These are phyloP conservation scores for Protoeuglena noctilucae DNA, from an alignment of 139 green algal genomes.

Conservation along the genomic window DNA sequence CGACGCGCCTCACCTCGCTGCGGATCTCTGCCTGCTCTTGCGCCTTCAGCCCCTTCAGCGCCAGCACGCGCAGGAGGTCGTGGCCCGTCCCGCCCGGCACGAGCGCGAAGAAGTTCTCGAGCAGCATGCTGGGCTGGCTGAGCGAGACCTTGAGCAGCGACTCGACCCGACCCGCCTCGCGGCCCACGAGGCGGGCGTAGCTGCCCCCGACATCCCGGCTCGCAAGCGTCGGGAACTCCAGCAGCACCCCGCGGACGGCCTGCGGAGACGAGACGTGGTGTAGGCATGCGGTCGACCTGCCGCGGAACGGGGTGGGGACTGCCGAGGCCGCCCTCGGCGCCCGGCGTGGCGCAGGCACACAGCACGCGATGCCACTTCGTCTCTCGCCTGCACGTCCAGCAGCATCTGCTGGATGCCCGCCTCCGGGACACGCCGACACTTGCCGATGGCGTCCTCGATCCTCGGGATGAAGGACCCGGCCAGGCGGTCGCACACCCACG, in stretches of 20 bases:
- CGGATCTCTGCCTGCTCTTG: constrained; percentile 6
- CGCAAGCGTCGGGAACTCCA: neutral
- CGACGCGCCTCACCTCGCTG: no score
- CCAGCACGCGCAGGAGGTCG: neutral
- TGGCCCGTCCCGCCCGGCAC: neutral
- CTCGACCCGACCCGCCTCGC: constrained; percentile 3
- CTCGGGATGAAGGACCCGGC: constrained; percentile 6
- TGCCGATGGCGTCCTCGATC: neutral
- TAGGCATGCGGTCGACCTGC: no score
- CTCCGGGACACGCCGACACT: neutral
- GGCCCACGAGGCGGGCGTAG: neutral
- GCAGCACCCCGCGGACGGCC: neutral
- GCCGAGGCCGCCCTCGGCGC: no score
- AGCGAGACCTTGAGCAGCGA: constrained; percentile 1
- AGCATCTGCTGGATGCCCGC: constrained; percentile 2
- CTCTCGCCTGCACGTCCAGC: neutral
- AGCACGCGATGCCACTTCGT: no score
- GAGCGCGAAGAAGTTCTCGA: neutral
- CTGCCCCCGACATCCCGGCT: neutral
- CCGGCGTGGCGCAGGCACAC: no score
- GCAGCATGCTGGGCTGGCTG: neutral
- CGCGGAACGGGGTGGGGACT: no score
- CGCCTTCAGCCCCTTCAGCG: constrained; percentile 3
- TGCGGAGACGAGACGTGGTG: no score
- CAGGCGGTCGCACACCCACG: constrained; percentile 7